Evolutionary conservation across 164 flowering plant genomes (phyloP).

Genomic region (Stephania yunnanensis): DNA sequence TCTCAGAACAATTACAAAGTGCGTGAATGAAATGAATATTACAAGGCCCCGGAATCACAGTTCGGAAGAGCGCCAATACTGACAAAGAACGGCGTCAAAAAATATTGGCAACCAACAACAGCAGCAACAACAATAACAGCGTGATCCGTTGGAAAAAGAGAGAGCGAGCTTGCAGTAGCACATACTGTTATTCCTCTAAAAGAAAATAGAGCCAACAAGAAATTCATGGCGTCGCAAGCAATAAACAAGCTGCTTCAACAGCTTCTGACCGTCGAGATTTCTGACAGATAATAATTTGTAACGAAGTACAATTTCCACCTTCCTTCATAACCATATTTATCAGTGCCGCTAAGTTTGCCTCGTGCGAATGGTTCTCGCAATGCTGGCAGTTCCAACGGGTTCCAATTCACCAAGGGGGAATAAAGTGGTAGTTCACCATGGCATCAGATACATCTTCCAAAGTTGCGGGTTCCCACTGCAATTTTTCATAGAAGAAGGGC

Average conservation of each 20-base stretch:
- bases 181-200: background rate
- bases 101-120: no score
- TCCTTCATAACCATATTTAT: background rate
- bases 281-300: background rate
- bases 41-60: no score
- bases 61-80: no score
- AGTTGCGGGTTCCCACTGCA: conserved; percentile 82
- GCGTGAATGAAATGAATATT: no score
- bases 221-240: background rate
- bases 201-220: background rate
- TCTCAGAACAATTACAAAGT: no score
- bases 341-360: background rate
- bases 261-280: background rate
- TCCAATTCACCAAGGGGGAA: conserved; percentile 47
- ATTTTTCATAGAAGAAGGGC: background rate
- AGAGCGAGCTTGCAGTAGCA: no score
- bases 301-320: background rate
- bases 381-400: conserved; percentile 64
- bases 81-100: no score
- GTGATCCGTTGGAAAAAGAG: no score
- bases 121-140: no score
- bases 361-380: conserved; percentile 61
- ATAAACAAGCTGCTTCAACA: background rate
- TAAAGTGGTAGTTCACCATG: conserved; percentile 69
- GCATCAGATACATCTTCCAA: conserved; percentile 61